Conservation (phyloP, 2,329 filamentous ascomycete genomes). For the Talaromyces rugulosus region DNA sequence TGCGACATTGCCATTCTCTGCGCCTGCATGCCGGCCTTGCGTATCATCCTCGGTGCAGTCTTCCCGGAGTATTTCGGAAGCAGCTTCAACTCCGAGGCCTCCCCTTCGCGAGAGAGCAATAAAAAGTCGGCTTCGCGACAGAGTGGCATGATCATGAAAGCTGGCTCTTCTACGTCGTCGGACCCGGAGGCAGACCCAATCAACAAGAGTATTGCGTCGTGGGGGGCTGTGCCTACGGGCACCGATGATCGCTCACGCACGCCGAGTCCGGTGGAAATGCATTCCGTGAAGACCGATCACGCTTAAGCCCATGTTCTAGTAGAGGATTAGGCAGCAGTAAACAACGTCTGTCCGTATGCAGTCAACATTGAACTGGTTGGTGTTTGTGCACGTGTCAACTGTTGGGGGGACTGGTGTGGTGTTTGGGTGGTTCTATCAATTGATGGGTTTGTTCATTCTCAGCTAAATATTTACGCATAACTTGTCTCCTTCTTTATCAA, state of each 20-base stretch:
- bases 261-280: conserved; percentile 8
- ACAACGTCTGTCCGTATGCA: too few relatives aligned
- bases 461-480: background rate
- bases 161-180: background rate
- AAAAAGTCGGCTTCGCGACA: background rate
- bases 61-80: conserved; percentile 11
- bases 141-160: background rate
- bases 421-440: background rate
- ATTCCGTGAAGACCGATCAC: background rate
- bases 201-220: conserved; percentile 5
- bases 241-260: conserved; percentile 8
- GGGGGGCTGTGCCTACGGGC: conserved; percentile 2
- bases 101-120: background rate
- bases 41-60: conserved; percentile 11
- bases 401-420: background rate
- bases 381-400: background rate
- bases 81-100: conserved; percentile 9
- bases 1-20: conserved; percentile 44
- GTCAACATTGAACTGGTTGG: too few relatives aligned
- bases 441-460: background rate
- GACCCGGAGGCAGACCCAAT: conserved; percentile 8
- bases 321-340: too few relatives aligned
- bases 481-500: background rate
- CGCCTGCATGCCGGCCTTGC: conserved; percentile 32
- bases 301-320: background rate